phyloP scores from a whole-genome alignment of 129 eudicot genomes.

The Artemisia annua region DNA sequence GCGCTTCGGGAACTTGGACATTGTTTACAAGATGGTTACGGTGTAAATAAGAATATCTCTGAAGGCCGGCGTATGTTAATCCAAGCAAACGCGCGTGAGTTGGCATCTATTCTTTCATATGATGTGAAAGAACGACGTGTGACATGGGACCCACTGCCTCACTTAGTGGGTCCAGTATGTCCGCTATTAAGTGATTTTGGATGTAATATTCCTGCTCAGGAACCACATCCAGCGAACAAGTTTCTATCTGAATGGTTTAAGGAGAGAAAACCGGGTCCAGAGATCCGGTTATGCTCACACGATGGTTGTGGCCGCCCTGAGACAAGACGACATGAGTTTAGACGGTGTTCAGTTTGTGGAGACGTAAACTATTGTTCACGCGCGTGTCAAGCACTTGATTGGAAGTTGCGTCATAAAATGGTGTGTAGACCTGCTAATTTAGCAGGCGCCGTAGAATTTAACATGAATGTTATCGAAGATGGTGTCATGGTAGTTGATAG shows the following conservation, averaged over 20 bases:
- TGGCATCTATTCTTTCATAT: constrained; percentile 39
- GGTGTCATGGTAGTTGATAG: constrained; percentile 25
- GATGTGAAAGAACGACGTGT: constrained; percentile 45
- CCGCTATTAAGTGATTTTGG: constrained; percentile 81
- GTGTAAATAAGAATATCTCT: constrained; percentile 55
- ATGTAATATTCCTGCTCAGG: constrained; percentile 62
- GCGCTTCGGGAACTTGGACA: constrained; percentile 89
- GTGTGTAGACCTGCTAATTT: constrained; percentile 49
- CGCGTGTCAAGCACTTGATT: constrained; percentile 81
- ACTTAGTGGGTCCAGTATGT: constrained; percentile 40
- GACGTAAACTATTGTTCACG: constrained; percentile 80
- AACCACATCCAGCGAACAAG: constrained; percentile 63
- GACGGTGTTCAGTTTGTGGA: constrained; percentile 82
- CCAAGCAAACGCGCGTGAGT: constrained; percentile 84
- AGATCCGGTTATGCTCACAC: constrained; percentile 59
- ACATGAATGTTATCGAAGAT: constrained; percentile 7
- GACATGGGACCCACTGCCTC: constrained; percentile 48
- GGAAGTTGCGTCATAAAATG: constrained; percentile 68
- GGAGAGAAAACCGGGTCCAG: constrained; percentile 37
- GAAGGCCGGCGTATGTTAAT: constrained; percentile 79
- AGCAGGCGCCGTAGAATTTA: constrained; percentile 15
- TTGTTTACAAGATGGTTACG: constrained; percentile 90
- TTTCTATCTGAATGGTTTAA: constrained; percentile 67
- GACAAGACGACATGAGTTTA: constrained; percentile 69
- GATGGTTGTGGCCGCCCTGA: constrained; percentile 68